Percentiles rank a stretch among this genome's conserved stretches.
Evolutionary conservation across 306 rosid genomes (phyloP).

Genomic region (Prunus mongolica): DNA sequence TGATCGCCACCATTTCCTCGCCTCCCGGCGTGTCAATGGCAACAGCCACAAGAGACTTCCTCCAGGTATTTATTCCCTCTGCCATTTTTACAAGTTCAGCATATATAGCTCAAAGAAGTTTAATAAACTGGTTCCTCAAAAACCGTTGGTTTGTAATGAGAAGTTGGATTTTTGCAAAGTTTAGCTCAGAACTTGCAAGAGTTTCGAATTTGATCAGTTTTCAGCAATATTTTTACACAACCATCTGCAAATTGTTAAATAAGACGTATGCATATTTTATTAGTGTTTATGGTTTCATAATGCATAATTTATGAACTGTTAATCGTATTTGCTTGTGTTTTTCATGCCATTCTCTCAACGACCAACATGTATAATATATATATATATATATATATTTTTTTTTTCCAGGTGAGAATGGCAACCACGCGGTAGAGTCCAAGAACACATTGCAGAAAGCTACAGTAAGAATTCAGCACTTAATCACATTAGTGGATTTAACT

Average conservation of each 20-base stretch:
- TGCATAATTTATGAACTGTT: background rate
- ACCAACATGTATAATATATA: background rate
- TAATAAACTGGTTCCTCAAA: background rate
- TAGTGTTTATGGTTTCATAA: background rate
- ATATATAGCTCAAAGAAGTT: background rate
- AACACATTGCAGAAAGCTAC: conserved; percentile 24
- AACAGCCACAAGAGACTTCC: conserved; percentile 39
- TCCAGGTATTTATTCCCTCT: conserved; percentile 36
- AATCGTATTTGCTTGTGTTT: background rate
- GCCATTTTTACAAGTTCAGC: background rate
- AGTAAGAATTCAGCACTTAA: conserved; percentile 37
- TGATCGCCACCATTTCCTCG: conserved; percentile 64
- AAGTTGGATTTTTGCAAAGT: background rate
- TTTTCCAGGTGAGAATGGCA: conserved; percentile 40
- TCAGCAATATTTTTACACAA: background rate
- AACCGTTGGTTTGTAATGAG: background rate
- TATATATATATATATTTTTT: background rate
- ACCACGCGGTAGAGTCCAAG: conserved; percentile 31
- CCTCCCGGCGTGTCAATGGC: conserved; percentile 31
- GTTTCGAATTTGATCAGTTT: background rate
- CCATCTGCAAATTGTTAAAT: background rate
- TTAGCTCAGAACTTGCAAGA: background rate
- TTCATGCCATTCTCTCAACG: background rate
- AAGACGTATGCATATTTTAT: background rate
- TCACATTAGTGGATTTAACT: background rate